Evolutionary conservation across 2,329 filamentous ascomycete genomes (phyloP), one percentile per base, ranked within the genome.

Genomic region (Metarhizium guizhouense): DNA sequence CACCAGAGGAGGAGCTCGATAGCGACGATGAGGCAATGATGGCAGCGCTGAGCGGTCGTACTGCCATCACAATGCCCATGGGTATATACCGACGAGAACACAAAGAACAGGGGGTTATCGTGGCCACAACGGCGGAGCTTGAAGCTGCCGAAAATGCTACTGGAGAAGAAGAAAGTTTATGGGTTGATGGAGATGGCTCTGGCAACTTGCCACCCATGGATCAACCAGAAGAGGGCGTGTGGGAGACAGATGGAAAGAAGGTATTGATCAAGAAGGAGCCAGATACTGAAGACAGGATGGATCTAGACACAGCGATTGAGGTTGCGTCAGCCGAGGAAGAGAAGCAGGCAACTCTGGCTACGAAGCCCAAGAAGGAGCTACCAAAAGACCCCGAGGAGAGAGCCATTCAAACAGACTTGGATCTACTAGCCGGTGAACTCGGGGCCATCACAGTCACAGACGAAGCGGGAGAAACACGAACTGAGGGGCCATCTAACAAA

Each of bases 61-160:
- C 64, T 51, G 63, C 62, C 57, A 70, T 62, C 52, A 64, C 74
- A 20, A 70, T 82, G 60, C 81, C 81, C 16, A 78, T 83, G 70
- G 80, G 80, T 51, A 81, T 84, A 60, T 74, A 76, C 60, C 74
- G 81, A 58, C 72, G 73, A 57, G 76, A 81, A 60, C 77, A 81
- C 61, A 77, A 80, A 64, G 77, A 82, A 16, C 70, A 76, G 29
- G 77, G 75, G n/a, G 67, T 80, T 34, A 72, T 77, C 53, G 76
- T 83, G 51, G 76, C 79, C 11, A 82, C 79, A 0, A 77, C 78
- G n/a, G 79, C 78, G 42, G 80, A 84, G 60, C 71, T 83, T 13
- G 77, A 82, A 59, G 79, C 78, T 0, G 75, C 78, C 53, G 77
- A 82, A 56, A 74, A 76, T 2, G 73, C 69, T 1, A 63, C 71